A percentile compares a stretch with the other conserved stretches of the same genome.
phyloP scores from a whole-genome alignment of 345 rosid genomes.

The Clausena lansium region DNA sequence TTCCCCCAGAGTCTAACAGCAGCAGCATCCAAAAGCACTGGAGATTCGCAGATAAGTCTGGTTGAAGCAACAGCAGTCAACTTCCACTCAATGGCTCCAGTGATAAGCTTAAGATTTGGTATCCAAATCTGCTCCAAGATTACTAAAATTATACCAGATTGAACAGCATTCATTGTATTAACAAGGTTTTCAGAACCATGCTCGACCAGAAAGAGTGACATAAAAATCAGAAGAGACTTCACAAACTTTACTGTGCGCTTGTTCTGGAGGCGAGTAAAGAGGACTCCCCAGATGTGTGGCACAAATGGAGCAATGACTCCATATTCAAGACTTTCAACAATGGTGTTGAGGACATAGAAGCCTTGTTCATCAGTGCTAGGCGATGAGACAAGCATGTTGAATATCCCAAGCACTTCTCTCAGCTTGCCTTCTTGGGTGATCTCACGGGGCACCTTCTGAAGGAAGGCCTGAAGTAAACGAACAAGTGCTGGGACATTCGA shows the following conservation, averaged over 20 bases:
- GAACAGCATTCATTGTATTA: conserved; percentile 79
- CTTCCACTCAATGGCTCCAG: conserved; percentile 74
- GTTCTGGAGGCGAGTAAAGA: conserved; percentile 71
- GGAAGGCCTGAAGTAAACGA: conserved; percentile 96
- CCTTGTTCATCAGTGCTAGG: conserved; percentile 94
- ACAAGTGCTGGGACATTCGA: conserved; percentile 98
- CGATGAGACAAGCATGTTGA: conserved; percentile 61
- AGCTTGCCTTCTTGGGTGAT: conserved; percentile 74
- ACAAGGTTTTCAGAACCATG: conserved; percentile 70
- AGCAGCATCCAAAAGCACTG: conserved; percentile 61
- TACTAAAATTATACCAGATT: conserved; percentile 49
- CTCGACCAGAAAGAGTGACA: conserved; percentile 92
- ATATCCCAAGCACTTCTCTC: conserved; percentile 84
- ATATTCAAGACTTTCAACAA: conserved; percentile 79
- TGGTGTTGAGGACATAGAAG: conserved; percentile 87
- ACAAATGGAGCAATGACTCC: conserved; percentile 56
- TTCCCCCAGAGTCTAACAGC: conserved; percentile 69
- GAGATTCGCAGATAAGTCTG: conserved; percentile 78
- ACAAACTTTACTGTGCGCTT: conserved; percentile 63
- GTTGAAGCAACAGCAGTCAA: conserved; percentile 79
- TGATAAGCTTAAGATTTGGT: conserved; percentile 74
- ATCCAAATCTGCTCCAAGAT: conserved; percentile 90
- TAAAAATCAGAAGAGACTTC: conserved; percentile 75
- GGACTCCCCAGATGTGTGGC: conserved; percentile 66
- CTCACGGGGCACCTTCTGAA: conserved; percentile 86